Conservation (phyloP, 495 filamentous ascomycete species). For the Baudoinia panamericana region DNA sequence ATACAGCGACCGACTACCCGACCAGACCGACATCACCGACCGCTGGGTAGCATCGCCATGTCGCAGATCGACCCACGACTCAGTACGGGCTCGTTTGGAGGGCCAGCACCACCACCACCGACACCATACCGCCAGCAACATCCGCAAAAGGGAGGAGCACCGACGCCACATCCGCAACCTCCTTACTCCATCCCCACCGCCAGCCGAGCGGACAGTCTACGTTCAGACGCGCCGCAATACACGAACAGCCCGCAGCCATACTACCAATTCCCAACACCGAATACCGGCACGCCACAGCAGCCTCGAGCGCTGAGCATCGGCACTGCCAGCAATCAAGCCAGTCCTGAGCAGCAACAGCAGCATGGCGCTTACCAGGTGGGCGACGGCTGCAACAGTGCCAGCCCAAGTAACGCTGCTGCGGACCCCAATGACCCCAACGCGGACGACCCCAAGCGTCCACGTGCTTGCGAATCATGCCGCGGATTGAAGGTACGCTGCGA, state of each 20-base stretch:
- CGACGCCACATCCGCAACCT: background rate
- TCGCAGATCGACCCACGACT: background rate
- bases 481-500: conserved; percentile 86
- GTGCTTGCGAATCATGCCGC: conserved; percentile 89
- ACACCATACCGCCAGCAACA: background rate
- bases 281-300: background rate
- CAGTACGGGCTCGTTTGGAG: background rate
- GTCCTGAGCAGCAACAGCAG: background rate
- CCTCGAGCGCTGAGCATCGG: background rate
- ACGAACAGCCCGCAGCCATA: conserved; percentile 2
- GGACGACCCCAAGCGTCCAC: conserved; percentile 49
- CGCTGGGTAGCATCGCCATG: too few species aligned
- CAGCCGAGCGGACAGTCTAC: background rate
- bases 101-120: background rate
- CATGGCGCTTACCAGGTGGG: background rate
- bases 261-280: background rate
- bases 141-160: background rate
- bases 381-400: background rate
- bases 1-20: too few species aligned
- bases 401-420: conserved; percentile 11
- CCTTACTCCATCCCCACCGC: background rate
- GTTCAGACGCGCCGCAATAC: background rate
- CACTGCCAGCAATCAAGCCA: conserved; percentile 8
- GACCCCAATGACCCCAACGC: conserved; percentile 32
- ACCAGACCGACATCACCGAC: too few species aligned